Evolutionary conservation across 306 rosid genomes (phyloP).

Genomic region (Cucurbita ficifolia): DNA sequence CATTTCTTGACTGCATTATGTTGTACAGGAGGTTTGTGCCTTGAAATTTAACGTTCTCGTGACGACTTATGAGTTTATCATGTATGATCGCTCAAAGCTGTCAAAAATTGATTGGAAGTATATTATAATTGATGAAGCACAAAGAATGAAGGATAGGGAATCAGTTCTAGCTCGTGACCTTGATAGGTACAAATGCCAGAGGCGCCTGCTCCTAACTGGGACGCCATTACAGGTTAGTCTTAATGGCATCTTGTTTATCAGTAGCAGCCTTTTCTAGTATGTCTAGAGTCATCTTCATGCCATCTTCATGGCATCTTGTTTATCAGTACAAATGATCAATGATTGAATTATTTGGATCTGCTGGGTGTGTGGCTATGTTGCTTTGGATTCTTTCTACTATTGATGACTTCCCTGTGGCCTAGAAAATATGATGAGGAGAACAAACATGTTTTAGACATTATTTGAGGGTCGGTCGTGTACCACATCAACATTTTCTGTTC

Average conservation of each 20-base stretch:
- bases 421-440: neutral
- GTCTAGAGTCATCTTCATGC: neutral
- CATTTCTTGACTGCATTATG: conserved; percentile 9
- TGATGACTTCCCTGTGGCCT: neutral
- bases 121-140: conserved; percentile 96
- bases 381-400: neutral
- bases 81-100: conserved; percentile 95
- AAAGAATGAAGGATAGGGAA: conserved; percentile 96
- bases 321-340: neutral
- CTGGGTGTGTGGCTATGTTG: neutral
- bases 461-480: neutral
- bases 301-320: conserved; percentile 1
- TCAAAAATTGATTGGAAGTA: conserved; percentile 96
- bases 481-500: neutral
- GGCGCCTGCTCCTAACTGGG: conserved; percentile 93
- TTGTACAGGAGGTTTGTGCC: conserved; percentile 71
- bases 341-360: neutral
- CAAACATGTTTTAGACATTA: neutral
- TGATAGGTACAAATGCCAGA: conserved; percentile 88
- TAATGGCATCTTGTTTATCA: neutral
- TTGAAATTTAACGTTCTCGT: conserved; percentile 95
- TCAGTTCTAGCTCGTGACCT: conserved; percentile 97
- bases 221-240: conserved; percentile 81
- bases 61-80: conserved; percentile 98
- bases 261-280: neutral